Percentiles rank a stretch among this genome's conserved stretches.
These are phyloP conservation scores for Termitomyces sp. DNA, from an alignment of 768 basidiomycete genomes.

Conservation along the genomic window DNA sequence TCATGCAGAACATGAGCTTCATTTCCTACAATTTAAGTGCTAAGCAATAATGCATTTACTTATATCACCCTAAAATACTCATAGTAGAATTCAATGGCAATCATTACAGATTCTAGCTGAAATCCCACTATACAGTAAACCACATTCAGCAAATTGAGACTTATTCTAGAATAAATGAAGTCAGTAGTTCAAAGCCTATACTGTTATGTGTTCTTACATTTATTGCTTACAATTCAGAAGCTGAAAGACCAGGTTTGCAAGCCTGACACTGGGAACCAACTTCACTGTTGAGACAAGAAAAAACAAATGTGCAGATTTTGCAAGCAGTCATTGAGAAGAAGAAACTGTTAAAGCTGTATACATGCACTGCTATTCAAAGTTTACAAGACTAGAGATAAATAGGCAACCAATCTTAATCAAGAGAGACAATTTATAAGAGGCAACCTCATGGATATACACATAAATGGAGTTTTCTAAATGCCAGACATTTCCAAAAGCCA, in stretches of 20 bases:
- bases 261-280: not conserved
- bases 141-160: not conserved
- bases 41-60: too few species aligned
- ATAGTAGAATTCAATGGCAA: not conserved
- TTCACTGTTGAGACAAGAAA: not conserved
- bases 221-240: not conserved
- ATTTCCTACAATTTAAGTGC: not conserved
- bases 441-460: not conserved
- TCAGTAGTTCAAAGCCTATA: not conserved
- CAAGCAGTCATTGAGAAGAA: not conserved
- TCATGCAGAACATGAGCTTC: not conserved
- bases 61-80: not conserved
- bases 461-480: not conserved
- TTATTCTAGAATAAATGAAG: not conserved
- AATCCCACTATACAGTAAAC: not conserved
- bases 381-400: too few species aligned
- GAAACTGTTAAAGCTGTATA: too few species aligned
- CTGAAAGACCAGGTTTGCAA: not conserved
- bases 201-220: not conserved
- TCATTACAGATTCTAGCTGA: not conserved
- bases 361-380: too few species aligned
- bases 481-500: not conserved
- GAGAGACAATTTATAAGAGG: too few species aligned
- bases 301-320: not conserved
- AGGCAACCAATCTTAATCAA: too few species aligned